Base-by-base conservation (phyloP, 306 rosid species). In the Cyclanthera cordifolia region DNA sequence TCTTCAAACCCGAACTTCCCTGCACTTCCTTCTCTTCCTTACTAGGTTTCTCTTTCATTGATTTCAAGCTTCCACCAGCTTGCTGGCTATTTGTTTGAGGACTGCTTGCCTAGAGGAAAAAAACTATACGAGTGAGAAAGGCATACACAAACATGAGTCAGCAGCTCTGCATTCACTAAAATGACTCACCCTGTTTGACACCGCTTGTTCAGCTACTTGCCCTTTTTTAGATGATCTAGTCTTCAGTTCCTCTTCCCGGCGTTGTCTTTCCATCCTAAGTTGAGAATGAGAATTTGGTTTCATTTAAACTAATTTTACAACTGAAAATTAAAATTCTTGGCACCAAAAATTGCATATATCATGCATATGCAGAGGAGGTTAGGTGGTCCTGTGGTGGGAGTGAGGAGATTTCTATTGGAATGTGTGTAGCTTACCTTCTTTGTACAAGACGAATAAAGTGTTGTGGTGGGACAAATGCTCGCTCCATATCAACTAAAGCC, bases 401-500 rank as follows among this genome's bases (percentile, higher is more conserved):
- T 13, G 16, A 28, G 28, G 28, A n/a, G 49, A 59, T 60, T 34
- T 37, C 25, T 17, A 41, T 63, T 64, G 37, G 37, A 64, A 64
- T 21, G 51, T 46, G 43, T 37, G 43, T 37, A 37, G 56, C 34
- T 46, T 85, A 93, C 99, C 99, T 93, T 74, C 96, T 85, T 63
- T 93, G 96, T 71, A 93, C 94, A 79, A 93, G 80, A 49, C 99
- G 95, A 79, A 93, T 93, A 77, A 93, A 93, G 70, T 93, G 99
- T 53, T 93, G 96, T 2, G 99, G 99, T 52, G 96, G 96, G 76
- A 93, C 99, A 87, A 93, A 93, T 79, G 96, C 94, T 70, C 99
- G 91, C 79, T 93, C 99, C 99, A 93, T 93, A 78, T 93, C 99
- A 75, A 93, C 99, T 46, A 93, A 81, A 19, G 96, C 96, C 76